These are phyloP conservation scores for Ehretia macrophylla DNA, from an alignment of 257 asterid genomes.

Conservation along the genomic window DNA sequence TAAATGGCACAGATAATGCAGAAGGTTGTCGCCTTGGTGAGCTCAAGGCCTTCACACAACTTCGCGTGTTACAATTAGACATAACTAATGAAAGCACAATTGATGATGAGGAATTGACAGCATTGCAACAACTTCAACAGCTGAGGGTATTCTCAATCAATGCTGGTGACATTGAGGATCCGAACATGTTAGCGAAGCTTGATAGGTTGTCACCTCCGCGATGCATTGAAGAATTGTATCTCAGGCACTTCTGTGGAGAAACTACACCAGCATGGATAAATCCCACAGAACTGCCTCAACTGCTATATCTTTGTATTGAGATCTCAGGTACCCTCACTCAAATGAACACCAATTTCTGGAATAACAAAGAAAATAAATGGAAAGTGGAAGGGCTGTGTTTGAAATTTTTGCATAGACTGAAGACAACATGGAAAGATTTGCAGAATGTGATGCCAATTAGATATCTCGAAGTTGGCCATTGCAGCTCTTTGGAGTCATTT, in stretches of 20 bases:
- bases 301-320: constrained; percentile 31
- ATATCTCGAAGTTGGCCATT: constrained; percentile 22
- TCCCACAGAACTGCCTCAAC: constrained; percentile 19
- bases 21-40: constrained; percentile 18
- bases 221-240: constrained; percentile 15
- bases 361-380: constrained; percentile 7
- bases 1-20: constrained; percentile 1
- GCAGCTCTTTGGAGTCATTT: constrained; percentile 6
- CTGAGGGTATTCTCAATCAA: constrained; percentile 22
- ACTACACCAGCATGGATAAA: constrained; percentile 25
- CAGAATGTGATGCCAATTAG: constrained; percentile 14
- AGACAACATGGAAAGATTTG: constrained; percentile 12
- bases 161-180: constrained; percentile 17
- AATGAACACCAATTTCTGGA: constrained; percentile 13
- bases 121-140: constrained; percentile 11
- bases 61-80: constrained; percentile 24
- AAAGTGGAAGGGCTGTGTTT: constrained; percentile 24
- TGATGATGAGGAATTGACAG: constrained; percentile 11
- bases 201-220: constrained; percentile 14
- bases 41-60: constrained; percentile 11
- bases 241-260: constrained; percentile 19
- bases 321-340: constrained; percentile 12
- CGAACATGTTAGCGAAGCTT: constrained; percentile 10
- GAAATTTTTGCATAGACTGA: constrained; percentile 21
- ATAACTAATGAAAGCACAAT: constrained; percentile 20